Base-by-base conservation (phyloP, 1,139 yeast species). In the Blastobotrys buckinghamii region DNA sequence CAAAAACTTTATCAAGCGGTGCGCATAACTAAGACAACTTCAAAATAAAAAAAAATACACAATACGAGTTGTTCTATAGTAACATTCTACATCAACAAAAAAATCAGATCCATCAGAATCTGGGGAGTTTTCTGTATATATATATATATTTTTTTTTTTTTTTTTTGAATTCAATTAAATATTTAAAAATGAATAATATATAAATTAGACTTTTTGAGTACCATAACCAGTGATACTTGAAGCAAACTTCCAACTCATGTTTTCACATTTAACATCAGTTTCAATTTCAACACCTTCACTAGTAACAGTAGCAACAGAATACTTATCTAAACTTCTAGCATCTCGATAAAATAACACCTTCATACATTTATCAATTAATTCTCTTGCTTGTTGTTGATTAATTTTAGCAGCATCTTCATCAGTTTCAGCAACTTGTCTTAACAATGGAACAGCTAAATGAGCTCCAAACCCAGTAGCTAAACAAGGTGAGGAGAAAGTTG, bases 401-500 rank as follows among this genome's bases (percentile, higher is more conserved):
- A 92, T 78, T 41, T 81, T 79, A 47, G 67, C 69, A 58, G 74
- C 81, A 59, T 89, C 96, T 35, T 77, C 81, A 57, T 90, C 97
- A 42, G 74, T 72, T 51, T 90, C 95, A 44, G 85, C 87, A 53
- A 84, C 75, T 64, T 85, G 81, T 71, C 99, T 83, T 66, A 94
- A 76, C 58, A 94, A 72, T 33, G 99, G 99, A 40, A 89, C 71
- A 3, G 98, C 98, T 67, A 94, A 75, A 67, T 94, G 92, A 12
- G 95, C 84, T 50, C 98, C 99, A 67, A 90, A 92, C 1, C 99
- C 99, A 1, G 98, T 90, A 44, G 97, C 96, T 54, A 94, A 72
- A 2, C 95, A 77, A 32, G 96, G 95, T 0, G 97, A 77, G 8
- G 87, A 78, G 67, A 86, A 94, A 0, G 95, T 79, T 19, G 90